These are phyloP conservation scores for Diutina neorugosa DNA, from an alignment of 1,139 yeast genomes.

Conservation along the genomic window DNA sequence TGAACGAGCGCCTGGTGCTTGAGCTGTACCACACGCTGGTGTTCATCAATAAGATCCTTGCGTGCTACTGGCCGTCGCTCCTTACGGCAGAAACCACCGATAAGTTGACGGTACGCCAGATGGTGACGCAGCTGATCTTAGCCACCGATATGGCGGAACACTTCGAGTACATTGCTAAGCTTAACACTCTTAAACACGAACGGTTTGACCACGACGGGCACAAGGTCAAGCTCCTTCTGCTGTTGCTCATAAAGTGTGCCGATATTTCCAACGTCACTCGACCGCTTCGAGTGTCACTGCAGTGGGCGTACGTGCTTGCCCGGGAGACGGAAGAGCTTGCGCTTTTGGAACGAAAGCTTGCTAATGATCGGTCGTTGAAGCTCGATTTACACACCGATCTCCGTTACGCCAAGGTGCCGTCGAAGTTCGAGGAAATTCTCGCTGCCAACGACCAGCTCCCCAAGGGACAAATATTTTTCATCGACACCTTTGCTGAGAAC, in stretches of 20 bases:
- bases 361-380: slow-evolving; percentile 5
- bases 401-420: slow-evolving; percentile 18
- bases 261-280: slow-evolving; percentile 89
- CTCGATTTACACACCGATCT: slow-evolving; percentile 11
- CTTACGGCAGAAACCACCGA: slow-evolving; percentile 11
- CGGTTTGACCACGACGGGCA: slow-evolving; percentile 14
- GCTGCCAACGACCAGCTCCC: slow-evolving; percentile 38
- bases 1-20: slow-evolving; percentile 56
- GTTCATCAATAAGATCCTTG: slow-evolving; percentile 45
- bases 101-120: slow-evolving; percentile 15
- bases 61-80: slow-evolving; percentile 51
- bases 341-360: slow-evolving; percentile 34
- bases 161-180: slow-evolving; percentile 53
- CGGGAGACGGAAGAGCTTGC: slow-evolving; percentile 68
- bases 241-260: slow-evolving; percentile 78
- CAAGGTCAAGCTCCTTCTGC: slow-evolving; percentile 39
- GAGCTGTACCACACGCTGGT: slow-evolving; percentile 80
- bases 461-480: slow-evolving; percentile 77
- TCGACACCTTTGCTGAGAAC: slow-evolving; percentile 67
- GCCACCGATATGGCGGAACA: slow-evolving; percentile 97
- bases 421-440: slow-evolving; percentile 26
- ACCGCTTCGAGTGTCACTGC: slow-evolving; percentile 60
- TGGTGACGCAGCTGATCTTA: slow-evolving; percentile 39
- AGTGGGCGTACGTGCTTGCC: slow-evolving; percentile 75
- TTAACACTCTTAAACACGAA: slow-evolving; percentile 11